A percentile compares a stretch with the other conserved stretches of the same genome.
These are phyloP conservation scores for Suillus variegatus DNA, from an alignment of 768 basidiomycete species.

Conservation along the genomic window DNA sequence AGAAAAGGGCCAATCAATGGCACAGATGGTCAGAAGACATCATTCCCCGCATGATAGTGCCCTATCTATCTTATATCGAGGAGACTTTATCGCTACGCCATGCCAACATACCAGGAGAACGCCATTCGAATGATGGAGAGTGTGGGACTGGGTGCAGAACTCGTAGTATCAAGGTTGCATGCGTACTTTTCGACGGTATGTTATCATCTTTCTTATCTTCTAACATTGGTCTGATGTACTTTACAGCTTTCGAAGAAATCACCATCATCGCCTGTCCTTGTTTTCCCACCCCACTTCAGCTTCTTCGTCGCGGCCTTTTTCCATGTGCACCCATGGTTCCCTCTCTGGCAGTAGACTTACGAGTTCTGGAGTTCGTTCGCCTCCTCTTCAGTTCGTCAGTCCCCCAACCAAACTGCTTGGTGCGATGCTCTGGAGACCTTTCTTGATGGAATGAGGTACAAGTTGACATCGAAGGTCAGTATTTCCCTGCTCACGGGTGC, in stretches of 20 bases:
- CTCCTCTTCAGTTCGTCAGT: constrained; percentile 14
- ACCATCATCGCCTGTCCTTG: constrained; percentile 13
- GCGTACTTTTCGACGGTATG: too few species aligned
- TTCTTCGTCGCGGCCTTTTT: constrained; percentile 19
- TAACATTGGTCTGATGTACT: background rate
- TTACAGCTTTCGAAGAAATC: constrained; percentile 10
- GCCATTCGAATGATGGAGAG: background rate
- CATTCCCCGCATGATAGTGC: too few species aligned
- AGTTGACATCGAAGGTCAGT: background rate
- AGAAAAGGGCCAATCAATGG: too few species aligned
- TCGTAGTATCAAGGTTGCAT: too few species aligned
- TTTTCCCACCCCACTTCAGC: constrained; percentile 21
- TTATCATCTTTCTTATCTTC: too few species aligned
- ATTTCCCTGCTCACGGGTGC: background rate
- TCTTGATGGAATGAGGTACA: constrained; percentile 12
- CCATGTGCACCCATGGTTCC: constrained; percentile 23
- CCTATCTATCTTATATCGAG: too few species aligned
- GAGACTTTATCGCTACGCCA: background rate
- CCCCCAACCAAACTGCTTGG: constrained; percentile 17
- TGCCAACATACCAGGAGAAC: too few species aligned
- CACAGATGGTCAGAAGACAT: too few species aligned
- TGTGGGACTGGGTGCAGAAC: background rate
- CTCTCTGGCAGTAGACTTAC: constrained; percentile 33
- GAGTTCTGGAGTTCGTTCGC: constrained; percentile 31
- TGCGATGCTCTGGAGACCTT: constrained; percentile 18